A percentile compares a stretch with the other conserved stretches of the same genome.
phyloP scores from a whole-genome alignment of 257 asterid species.

The Paulownia fortunei region DNA sequence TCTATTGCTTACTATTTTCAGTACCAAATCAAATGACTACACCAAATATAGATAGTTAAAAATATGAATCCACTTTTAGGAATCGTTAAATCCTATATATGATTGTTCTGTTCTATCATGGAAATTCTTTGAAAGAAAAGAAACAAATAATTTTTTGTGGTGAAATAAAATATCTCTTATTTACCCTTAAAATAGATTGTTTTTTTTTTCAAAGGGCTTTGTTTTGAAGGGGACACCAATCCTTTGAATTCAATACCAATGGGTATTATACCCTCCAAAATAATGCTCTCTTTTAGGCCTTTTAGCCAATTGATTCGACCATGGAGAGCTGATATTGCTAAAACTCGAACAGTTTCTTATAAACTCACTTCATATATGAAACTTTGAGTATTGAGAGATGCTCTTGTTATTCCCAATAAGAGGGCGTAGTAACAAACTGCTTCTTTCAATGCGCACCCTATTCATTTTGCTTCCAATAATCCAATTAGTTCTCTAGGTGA shows the following conservation, averaged over 20 bases:
- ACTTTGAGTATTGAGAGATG: no score
- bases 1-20: not conserved
- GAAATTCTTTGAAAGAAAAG: conserved; percentile 21
- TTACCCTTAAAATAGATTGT: not conserved
- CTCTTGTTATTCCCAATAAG: no score
- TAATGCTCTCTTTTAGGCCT: not conserved
- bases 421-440: no score
- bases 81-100: not conserved
- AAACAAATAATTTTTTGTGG: conserved; percentile 9
- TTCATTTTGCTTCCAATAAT: no score
- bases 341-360: no score
- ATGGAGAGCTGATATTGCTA: not conserved
- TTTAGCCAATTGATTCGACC: not conserved
- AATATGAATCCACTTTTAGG: not conserved
- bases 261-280: not conserved
- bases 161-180: conserved; percentile 2
- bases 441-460: no score
- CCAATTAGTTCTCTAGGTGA: no score
- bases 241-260: not conserved
- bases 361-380: no score
- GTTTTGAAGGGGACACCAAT: not conserved
- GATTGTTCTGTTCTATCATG: not conserved
- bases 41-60: not conserved
- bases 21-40: not conserved
- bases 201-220: not conserved